Conservation (phyloP, 495 filamentous ascomycete genomes). For the Jackrogersella minutella region DNA sequence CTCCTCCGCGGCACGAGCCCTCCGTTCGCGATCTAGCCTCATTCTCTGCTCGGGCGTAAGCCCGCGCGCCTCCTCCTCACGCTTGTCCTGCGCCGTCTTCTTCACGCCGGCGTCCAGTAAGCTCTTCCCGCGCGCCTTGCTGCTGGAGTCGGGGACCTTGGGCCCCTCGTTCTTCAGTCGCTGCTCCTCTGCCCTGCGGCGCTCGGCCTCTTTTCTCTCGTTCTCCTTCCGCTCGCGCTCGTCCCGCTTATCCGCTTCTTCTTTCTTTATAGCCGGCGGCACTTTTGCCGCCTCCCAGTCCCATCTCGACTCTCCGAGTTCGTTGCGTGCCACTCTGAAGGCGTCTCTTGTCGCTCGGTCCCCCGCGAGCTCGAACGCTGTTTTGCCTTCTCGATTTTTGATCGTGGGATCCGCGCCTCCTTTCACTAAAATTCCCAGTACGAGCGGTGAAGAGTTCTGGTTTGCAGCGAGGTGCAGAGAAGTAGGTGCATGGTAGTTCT, state of each 20-base stretch:
- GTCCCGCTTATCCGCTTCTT: slow-evolving; percentile 72
- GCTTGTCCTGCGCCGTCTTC: slow-evolving; percentile 75
- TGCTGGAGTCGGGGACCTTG: slow-evolving; percentile 45
- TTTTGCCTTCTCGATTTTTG: slow-evolving; percentile 72
- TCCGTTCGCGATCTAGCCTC: slow-evolving; percentile 80
- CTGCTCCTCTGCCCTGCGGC: slow-evolving; percentile 71
- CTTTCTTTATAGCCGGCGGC: slow-evolving; percentile 70
- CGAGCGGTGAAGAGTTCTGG: slow-evolving; percentile 74
- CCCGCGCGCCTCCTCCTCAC: slow-evolving; percentile 82
- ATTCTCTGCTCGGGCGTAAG: slow-evolving; percentile 84
- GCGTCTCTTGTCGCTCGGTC: slow-evolving; percentile 88
- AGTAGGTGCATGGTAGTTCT: slow-evolving; percentile 86
- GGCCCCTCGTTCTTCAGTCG: slow-evolving; percentile 63
- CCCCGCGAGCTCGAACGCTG: slow-evolving; percentile 85
- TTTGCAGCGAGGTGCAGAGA: slow-evolving; percentile 86
- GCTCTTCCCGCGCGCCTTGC: slow-evolving; percentile 50
- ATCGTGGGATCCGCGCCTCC: slow-evolving; percentile 76
- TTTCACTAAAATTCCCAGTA: slow-evolving; percentile 79
- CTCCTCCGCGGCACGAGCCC: slow-evolving; percentile 88
- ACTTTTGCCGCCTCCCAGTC: slow-evolving; percentile 81
- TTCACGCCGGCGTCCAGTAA: slow-evolving; percentile 59
- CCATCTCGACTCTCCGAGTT: slow-evolving; percentile 79
- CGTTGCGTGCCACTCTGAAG: slow-evolving; percentile 84
- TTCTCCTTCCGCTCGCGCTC: slow-evolving; percentile 63
- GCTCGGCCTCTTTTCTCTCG: slow-evolving; percentile 66